Conservation (phyloP, 2,329 filamentous ascomycete genomes). For the Venturia aucupariae region DNA sequence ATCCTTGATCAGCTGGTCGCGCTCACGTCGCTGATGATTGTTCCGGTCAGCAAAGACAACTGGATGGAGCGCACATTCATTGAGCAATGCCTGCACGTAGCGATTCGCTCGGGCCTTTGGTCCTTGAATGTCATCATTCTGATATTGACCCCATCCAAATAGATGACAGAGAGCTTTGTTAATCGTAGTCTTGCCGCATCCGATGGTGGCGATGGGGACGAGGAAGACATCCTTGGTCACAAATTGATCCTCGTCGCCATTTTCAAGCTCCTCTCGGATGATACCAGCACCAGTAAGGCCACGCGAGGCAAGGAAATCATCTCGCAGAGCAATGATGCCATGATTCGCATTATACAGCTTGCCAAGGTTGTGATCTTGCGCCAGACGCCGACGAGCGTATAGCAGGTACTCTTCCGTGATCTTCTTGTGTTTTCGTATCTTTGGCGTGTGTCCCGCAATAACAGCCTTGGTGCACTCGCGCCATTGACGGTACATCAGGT, state of each 20-base stretch:
- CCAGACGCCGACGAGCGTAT: constrained; percentile 68
- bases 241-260: constrained; percentile 40
- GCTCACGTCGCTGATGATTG: constrained; percentile 81
- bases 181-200: constrained; percentile 93
- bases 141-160: constrained; percentile 85
- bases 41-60: constrained; percentile 90
- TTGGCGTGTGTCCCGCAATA: constrained; percentile 65
- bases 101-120: constrained; percentile 63
- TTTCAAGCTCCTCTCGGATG: constrained; percentile 61
- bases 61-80: constrained; percentile 52
- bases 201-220: constrained; percentile 86
- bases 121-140: constrained; percentile 91
- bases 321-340: constrained; percentile 82
- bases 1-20: constrained; percentile 78
- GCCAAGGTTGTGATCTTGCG: constrained; percentile 55
- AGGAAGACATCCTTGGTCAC: constrained; percentile 64
- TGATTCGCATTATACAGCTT: constrained; percentile 78
- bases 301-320: constrained; percentile 77
- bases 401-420: constrained; percentile 87
- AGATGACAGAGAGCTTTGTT: constrained; percentile 72
- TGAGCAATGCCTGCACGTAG: constrained; percentile 64
- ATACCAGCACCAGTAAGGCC: constrained; percentile 84
- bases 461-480: constrained; percentile 89
- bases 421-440: constrained; percentile 73
- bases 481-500: constrained; percentile 98